These are phyloP conservation scores for Gonapodya prolifera DNA, from an alignment of 192 early-diverging fungal genomes.

Conservation along the genomic window DNA sequence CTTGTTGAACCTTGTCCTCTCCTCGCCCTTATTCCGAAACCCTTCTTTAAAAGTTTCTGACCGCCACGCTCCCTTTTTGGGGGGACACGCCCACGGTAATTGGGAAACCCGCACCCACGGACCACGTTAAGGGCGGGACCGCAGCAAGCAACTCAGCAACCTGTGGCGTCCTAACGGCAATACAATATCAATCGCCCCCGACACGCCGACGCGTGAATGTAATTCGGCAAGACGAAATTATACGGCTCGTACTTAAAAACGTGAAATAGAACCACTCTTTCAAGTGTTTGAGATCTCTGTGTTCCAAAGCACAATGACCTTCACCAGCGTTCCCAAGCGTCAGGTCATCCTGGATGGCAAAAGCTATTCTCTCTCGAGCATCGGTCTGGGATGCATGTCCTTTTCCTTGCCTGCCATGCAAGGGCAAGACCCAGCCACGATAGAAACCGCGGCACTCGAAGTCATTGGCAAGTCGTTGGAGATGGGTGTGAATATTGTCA, in stretches of 20 bases:
- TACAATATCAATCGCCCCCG: too few species aligned
- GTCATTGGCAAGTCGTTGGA: not conserved
- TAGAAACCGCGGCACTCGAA: not conserved
- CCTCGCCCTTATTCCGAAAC: not conserved
- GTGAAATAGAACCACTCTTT: too few species aligned
- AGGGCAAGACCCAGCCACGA: not conserved
- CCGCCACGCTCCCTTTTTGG: slow-evolving; percentile 46
- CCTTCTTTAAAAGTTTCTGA: slow-evolving; percentile 25
- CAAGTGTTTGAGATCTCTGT: too few species aligned
- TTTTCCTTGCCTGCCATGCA: not conserved
- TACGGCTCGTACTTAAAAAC: too few species aligned
- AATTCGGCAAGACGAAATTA: too few species aligned
- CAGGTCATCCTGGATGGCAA: not conserved
- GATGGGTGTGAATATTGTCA: not conserved
- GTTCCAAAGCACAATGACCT: not conserved
- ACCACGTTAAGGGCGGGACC: too few species aligned
- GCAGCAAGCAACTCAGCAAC: too few species aligned
- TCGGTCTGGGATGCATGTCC: not conserved
- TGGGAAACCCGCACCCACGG: slow-evolving; percentile 54
- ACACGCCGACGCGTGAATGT: too few species aligned
- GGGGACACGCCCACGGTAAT: slow-evolving; percentile 68
- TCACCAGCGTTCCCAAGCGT: not conserved
- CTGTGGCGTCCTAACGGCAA: too few species aligned
- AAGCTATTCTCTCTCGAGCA: not conserved
- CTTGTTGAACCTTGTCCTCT: too few species aligned